Base-by-base conservation (phyloP, 2,329 filamentous ascomycete species). In the Fusarium sp. region DNA sequence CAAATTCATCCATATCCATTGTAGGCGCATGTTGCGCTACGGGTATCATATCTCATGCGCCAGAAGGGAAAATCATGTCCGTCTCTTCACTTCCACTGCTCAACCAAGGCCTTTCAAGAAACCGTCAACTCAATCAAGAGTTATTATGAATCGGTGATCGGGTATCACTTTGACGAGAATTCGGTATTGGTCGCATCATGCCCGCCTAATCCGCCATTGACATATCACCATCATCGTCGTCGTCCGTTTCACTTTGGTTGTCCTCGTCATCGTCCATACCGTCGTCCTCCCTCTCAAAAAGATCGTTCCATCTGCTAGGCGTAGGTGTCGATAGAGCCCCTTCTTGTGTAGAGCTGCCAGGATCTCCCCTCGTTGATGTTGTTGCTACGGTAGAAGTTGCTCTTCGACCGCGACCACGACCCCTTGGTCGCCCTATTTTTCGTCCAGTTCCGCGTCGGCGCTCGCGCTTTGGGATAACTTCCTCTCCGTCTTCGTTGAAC, bases 231-330 rank as follows among this genome's bases (percentile, higher is more conserved):
- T 78, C 76, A 9, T 79, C 77, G n/a, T 74, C 75, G 11, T 79
- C 77, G n/a, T 74, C 75, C 9, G 74, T 75, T 8, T 77, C 75
- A 53, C 78, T 73, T 5, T 66, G 67, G 12, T 73, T 56, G 10
- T 81, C 77, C n/a, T 76, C 73, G n/a, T 77, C 75, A 3, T 77
- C 72, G 8, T 78, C 77, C 51, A 73, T 75, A 4, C 77, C 75
- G 9, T 79, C 77, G 6, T 71, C 75, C 2, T 71, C 75, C 11
- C 71, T 75, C 17, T 70, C 77, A 7, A 75, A 71, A 17, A 84
- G 64, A 17, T 83, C 81, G 7, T 79, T 75, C 83, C 82, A 84
- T 31, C 72, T 76, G 6, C 61, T 67, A 7, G 82, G 83, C 10
- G 83, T 84, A 2, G 81, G 80, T 14, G 75, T 81, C 7, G 82